Base-by-base conservation (phyloP, 1,139 yeast genomes). In the Blastobotrys indianensis region DNA sequence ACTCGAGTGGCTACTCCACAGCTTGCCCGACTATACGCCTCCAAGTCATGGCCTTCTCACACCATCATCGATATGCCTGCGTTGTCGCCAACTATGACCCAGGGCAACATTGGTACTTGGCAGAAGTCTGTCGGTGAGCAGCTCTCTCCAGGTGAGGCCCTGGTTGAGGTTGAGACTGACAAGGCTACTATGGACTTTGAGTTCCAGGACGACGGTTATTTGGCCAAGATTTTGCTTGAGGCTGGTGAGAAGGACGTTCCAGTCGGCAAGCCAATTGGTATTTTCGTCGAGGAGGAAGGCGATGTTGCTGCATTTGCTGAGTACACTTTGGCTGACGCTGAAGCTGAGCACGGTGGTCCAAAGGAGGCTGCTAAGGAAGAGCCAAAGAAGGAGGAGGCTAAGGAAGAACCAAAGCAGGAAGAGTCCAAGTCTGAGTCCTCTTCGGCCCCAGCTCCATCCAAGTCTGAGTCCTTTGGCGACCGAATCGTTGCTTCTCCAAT, bases 121-220 rank as follows among this genome's bases (percentile, higher is more conserved):
- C 77, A 80, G 63, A 90, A 88, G 73, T 70, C 77, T 45, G 87
- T 82, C 44, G 98, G 98, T 62, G 97, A 92, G 64, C 70, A 79
- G 67, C 78, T 92, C 58, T 59, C 75, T 25, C 94, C 97, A 28
- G 97, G 98, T 67, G 97, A 90, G 64, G 82, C 94, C 47, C 79
- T 92, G 58, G 97, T 96, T 48, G 98, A 92, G 69, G 84, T 92
- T 56, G 98, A 92, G 73, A 92, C 99, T 56, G 99, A 92, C 68
- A 92, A 92, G 75, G 98, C 99, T 49, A 84, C 90, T 54, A 92
- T 92, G 96, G 99, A 94, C 71, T 92, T 88, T 62, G 99, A 92
- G 72, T 92, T 92, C 75, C 97, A 90, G 73, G 99, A 94, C 60
- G 99, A 94, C 50, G 99, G 98, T 50, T 88, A 66, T 73, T 74